phyloP scores from a whole-genome alignment of 2,329 filamentous ascomycete genomes.

The Oidium heveae region DNA sequence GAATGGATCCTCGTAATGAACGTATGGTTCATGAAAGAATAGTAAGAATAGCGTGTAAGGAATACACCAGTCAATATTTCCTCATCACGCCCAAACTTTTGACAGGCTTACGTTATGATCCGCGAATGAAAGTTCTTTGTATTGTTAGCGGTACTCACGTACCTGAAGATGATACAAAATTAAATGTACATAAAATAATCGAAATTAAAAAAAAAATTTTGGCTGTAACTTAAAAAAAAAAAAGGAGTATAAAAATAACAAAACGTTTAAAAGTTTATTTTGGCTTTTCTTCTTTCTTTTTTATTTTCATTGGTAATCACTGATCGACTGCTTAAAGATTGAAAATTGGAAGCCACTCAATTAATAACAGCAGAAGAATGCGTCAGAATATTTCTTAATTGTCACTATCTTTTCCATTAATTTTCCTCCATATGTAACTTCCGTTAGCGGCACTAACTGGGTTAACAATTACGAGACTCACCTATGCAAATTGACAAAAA shows the following conservation, averaged over 20 bases:
- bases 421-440: too few species aligned
- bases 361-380: too few species aligned
- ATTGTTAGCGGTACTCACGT: conserved; percentile 73
- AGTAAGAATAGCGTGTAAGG: conserved; percentile 85
- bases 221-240: neutral
- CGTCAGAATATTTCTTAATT: too few species aligned
- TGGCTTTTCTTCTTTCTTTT: neutral
- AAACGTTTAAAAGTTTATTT: neutral
- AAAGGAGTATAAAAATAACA: neutral
- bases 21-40: conserved; percentile 94
- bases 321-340: too few species aligned
- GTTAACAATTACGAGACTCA: too few species aligned
- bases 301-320: too few species aligned
- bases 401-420: too few species aligned
- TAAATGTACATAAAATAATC: conserved; percentile 13
- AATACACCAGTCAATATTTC: conserved; percentile 70
- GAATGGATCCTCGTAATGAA: conserved; percentile 97
- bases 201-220: conserved; percentile 9
- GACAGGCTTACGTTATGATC: conserved; percentile 60
- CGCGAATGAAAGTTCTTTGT: conserved; percentile 77
- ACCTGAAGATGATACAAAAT: conserved; percentile 20
- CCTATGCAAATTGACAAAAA: too few species aligned
- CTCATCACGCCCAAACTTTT: conserved; percentile 93
- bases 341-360: too few species aligned
- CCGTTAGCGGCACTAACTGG: too few species aligned